Conservation (phyloP, 352 stramenopile genomes). For the Phytophthora lateralis region DNA sequence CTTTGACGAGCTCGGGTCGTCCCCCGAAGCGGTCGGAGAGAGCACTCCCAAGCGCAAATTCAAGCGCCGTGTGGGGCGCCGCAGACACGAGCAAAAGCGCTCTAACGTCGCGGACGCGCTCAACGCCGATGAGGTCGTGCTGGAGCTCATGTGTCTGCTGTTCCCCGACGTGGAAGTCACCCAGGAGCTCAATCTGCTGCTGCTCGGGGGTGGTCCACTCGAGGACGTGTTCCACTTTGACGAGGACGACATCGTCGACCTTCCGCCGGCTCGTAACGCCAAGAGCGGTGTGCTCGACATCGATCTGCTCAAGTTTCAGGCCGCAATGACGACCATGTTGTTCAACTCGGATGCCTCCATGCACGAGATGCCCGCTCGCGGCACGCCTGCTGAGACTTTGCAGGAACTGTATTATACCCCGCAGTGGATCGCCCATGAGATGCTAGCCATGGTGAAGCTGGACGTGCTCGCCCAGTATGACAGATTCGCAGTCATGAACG, state of each 20-base stretch:
- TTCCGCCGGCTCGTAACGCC: conserved; percentile 6
- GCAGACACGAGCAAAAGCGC: conserved; percentile 59
- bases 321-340: conserved; percentile 53
- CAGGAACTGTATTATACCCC: conserved; percentile 51
- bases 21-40: conserved; percentile 40
- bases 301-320: conserved; percentile 73
- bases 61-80: conserved; percentile 70
- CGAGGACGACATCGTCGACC: conserved; percentile 51
- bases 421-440: conserved; percentile 51
- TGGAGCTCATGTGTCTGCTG: conserved; percentile 77
- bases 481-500: conserved; percentile 59
- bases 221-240: conserved; percentile 82
- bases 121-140: conserved; percentile 66
- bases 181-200: conserved; percentile 76
- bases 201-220: conserved; percentile 53
- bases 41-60: conserved; percentile 45
- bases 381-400: conserved; percentile 36
- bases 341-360: conserved; percentile 32
- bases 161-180: conserved; percentile 76
- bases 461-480: conserved; percentile 68
- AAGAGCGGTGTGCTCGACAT: conserved; percentile 43
- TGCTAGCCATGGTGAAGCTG: conserved; percentile 58
- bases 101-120: conserved; percentile 35
- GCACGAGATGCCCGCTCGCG: conserved; percentile 32
- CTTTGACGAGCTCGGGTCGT: conserved; percentile 68